Conservation (phyloP, 192 early-diverging fungal genomes). For the Bifiguratus adelaidae region DNA sequence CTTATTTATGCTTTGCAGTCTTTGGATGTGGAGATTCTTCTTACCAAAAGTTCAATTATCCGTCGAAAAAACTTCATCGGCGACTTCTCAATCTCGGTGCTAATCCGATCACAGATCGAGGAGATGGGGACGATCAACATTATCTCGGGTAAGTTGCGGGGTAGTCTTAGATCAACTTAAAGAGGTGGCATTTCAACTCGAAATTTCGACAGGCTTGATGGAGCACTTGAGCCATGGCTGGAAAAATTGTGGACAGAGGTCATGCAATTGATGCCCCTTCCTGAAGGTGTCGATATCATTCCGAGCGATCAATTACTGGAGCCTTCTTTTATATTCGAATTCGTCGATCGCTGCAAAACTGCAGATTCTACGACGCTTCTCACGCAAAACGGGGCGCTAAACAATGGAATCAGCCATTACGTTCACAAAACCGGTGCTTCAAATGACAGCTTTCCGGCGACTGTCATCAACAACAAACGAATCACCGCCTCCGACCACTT, state of each 20-base stretch:
- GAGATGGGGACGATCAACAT: conserved; percentile 95
- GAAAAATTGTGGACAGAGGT: conserved; percentile 60
- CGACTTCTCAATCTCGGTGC: conserved; percentile 83
- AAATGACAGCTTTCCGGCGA: conserved; percentile 7
- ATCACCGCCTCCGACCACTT: conserved; percentile 74
- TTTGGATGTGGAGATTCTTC: conserved; percentile 96
- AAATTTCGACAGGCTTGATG: conserved; percentile 54
- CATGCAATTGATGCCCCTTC: conserved; percentile 49
- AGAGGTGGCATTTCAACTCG: background rate
- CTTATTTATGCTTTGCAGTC: conserved; percentile 65
- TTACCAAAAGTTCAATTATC: conserved; percentile 86
- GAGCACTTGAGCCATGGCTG: conserved; percentile 85
- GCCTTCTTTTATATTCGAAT: conserved; percentile 8
- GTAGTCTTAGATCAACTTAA: background rate
- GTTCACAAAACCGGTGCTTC: too few species aligned
- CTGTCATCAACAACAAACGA: conserved; percentile 45
- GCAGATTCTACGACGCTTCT: too few species aligned
- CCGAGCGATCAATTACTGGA: conserved; percentile 33
- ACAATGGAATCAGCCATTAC: too few species aligned
- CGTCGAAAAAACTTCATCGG: conserved; percentile 84
- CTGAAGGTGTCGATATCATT: conserved; percentile 35
- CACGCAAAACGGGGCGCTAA: too few species aligned
- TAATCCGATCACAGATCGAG: conserved; percentile 46
- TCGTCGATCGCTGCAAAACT: too few species aligned
- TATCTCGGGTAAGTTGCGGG: conserved; percentile 57